Conservation (phyloP, 208 protist species). For the Crithidia mellificae region DNA sequence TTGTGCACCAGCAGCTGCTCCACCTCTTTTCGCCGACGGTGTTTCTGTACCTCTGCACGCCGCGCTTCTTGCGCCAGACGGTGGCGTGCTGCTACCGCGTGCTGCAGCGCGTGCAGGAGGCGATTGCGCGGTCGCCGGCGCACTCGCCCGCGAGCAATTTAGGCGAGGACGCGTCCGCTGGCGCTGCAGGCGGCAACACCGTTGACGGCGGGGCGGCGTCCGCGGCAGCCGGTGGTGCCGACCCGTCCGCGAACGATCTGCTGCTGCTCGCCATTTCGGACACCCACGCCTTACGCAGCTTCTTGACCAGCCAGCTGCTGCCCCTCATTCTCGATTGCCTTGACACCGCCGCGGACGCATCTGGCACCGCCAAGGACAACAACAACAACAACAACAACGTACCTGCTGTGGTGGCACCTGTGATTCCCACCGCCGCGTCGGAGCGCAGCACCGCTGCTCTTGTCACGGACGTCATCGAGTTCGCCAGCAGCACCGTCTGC, state of each 20-base stretch:
- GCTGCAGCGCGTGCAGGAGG: slow-evolving; percentile 31
- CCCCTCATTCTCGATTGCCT: slow-evolving; percentile 18
- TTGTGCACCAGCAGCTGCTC: slow-evolving; percentile 33
- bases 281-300: slow-evolving; percentile 19
- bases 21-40: slow-evolving; percentile 30
- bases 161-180: not conserved
- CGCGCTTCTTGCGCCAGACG: slow-evolving; percentile 30
- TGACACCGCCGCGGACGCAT: not conserved
- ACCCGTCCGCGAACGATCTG: not conserved
- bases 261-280: slow-evolving; percentile 30
- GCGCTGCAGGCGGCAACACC: not conserved
- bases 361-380: not conserved
- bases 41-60: slow-evolving; percentile 28
- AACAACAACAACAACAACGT: no score
- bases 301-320: slow-evolving; percentile 19
- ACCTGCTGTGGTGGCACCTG: not conserved
- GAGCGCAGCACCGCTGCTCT: slow-evolving; percentile 25
- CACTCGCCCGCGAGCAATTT: not conserved
- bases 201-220: not conserved
- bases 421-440: not conserved
- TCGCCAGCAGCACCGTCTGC: slow-evolving; percentile 31
- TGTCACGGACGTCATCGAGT: slow-evolving; percentile 25
- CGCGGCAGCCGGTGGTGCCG: not conserved
- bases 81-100: slow-evolving; percentile 31
- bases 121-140: not conserved